Conservation (phyloP, 805 yeast species). For the Zygoascus tannicola region DNA sequence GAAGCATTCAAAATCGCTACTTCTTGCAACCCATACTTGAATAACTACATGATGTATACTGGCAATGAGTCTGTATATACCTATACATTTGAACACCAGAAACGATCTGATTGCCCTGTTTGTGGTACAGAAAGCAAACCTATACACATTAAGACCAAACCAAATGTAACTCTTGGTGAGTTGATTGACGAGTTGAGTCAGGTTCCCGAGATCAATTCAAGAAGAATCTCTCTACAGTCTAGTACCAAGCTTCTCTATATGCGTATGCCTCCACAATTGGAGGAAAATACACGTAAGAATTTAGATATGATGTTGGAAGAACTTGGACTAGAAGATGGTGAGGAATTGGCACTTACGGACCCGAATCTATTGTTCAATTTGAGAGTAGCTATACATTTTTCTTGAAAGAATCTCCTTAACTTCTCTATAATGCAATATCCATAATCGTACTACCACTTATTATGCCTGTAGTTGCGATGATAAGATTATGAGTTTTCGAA, state of each 20-base stretch:
- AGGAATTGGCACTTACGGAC: slow-evolving; percentile 47
- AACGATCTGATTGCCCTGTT: slow-evolving; percentile 58
- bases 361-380: slow-evolving; percentile 40
- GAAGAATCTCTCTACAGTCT: slow-evolving; percentile 40
- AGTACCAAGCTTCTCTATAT: slow-evolving; percentile 35
- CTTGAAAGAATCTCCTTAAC: slow-evolving; percentile 2
- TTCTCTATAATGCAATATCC: slow-evolving; percentile 8
- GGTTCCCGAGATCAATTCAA: slow-evolving; percentile 25
- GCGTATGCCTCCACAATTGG: slow-evolving; percentile 39
- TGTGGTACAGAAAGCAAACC: slow-evolving; percentile 44
- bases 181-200: slow-evolving; percentile 35
- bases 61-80: slow-evolving; percentile 76
- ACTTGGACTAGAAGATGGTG: slow-evolving; percentile 33
- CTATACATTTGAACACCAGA: slow-evolving; percentile 57
- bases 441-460: slow-evolving; percentile 36
- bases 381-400: slow-evolving; percentile 18
- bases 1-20: slow-evolving; percentile 77
- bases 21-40: slow-evolving; percentile 52
- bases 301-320: slow-evolving; percentile 29
- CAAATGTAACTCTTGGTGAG: slow-evolving; percentile 30
- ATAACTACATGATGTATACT: slow-evolving; percentile 78
- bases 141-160: slow-evolving; percentile 11
- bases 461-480: slow-evolving; percentile 41
- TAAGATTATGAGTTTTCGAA: slow-evolving; percentile 30
- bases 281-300: slow-evolving; percentile 38